Evolutionary conservation across 345 rosid genomes (phyloP), one percentile per base, ranked within the genome.

Genomic region (Eucalyptus camaldulensis): DNA sequence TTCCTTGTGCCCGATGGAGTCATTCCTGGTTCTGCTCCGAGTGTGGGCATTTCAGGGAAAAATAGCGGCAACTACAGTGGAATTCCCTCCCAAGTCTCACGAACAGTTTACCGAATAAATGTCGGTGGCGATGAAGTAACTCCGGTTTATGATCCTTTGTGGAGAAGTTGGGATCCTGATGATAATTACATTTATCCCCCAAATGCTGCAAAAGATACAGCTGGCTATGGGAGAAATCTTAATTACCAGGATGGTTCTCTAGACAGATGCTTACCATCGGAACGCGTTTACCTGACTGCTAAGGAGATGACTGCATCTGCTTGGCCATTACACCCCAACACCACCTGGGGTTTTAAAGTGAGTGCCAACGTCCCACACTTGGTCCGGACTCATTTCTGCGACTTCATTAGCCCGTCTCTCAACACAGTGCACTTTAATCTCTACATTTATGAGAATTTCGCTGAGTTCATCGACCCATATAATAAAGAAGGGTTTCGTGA

Each of bases 341-440:
- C 92, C 54, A 94, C 95, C 7, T 95, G 98, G 96, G 25, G 89
- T 45, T 94, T 92, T 49, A 72, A 76, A 22, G 98, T 94, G 53
- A 90, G 88, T 11, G 88, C 47, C 53, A 91, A 95, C 40, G 54
- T 91, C 69, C 88, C 7, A 24, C 91, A 95, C 86, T 91, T 95
- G 43, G 89, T 95, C 86, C 93, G 96, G 90, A 58, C 88, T 88
- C 95, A 96, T 86, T 96, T 96, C 89, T 95, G 93, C 72, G 95
- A 96, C 89, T 86, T 93, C 25, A 6, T 90, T 45, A 90, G 92
- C 54, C 1, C 2, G 6, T 5, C 90, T 3, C 21, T 1, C 62
- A 56, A 90, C 58, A 51, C 8, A 5, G 5, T 89, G 1, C 9
- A 5, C 16, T 95, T 96, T 88, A 87, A 88, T 80, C 92, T 96